Percentiles rank a stretch among this genome's conserved stretches.
These are phyloP conservation scores for Backusella psychrophila DNA, from an alignment of 192 early-diverging fungal genomes.

Conservation along the genomic window DNA sequence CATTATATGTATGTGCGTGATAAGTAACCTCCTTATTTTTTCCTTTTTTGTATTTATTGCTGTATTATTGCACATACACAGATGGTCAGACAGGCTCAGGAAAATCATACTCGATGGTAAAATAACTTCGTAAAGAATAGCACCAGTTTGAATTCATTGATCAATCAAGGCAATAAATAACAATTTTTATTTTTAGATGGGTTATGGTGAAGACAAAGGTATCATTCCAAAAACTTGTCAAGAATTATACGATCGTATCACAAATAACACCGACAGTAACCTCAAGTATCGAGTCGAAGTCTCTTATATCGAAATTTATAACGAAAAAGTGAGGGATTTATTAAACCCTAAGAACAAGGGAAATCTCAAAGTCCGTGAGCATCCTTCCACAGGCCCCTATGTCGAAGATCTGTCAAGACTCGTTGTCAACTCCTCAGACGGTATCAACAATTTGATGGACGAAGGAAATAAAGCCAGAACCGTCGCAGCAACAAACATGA, in stretches of 20 bases:
- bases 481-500: constrained; percentile 93
- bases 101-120: constrained; percentile 68
- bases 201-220: constrained; percentile 73
- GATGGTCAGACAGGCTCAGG: constrained; percentile 81
- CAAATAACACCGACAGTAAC: constrained; percentile 36
- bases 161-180: background rate
- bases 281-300: constrained; percentile 69
- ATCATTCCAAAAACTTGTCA: constrained; percentile 83
- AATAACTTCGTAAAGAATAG: background rate
- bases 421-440: constrained; percentile 67
- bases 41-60: background rate
- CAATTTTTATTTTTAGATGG: constrained; percentile 45
- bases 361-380: constrained; percentile 78
- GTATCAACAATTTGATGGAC: constrained; percentile 71
- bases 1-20: background rate
- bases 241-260: constrained; percentile 72
- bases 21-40: constrained; percentile 3
- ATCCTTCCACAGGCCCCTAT: constrained; percentile 79
- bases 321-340: constrained; percentile 79
- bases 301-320: constrained; percentile 92
- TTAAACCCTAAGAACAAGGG: constrained; percentile 72
- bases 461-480: constrained; percentile 82
- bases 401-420: constrained; percentile 90
- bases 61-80: constrained; percentile 15
- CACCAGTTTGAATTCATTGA: background rate